A percentile compares a stretch with the other conserved stretches of the same genome.
phyloP scores from a whole-genome alignment of 2,329 filamentous ascomycete genomes.

The Trichoderma sp. region DNA sequence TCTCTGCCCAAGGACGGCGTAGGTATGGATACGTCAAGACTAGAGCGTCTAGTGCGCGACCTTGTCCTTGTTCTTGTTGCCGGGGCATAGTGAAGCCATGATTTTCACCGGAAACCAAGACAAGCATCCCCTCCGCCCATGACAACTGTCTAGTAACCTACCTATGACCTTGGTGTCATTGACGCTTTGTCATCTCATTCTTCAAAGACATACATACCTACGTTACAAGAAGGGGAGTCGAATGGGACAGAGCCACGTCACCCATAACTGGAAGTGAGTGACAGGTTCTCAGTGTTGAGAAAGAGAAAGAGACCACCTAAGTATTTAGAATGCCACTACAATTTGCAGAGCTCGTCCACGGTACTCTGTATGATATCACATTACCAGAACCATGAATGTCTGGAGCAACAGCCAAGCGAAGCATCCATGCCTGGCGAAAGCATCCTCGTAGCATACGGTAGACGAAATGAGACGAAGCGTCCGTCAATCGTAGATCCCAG shows the following conservation, averaged over 20 bases:
- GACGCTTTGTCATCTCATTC: background rate
- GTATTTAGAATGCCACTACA: background rate
- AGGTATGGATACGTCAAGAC: background rate
- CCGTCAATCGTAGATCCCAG: slow-evolving; percentile 25
- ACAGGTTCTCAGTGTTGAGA: background rate
- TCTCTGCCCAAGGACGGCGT: background rate
- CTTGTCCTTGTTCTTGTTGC: slow-evolving; percentile 12
- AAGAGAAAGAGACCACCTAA: background rate
- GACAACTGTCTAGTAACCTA: background rate
- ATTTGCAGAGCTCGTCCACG: too few species aligned
- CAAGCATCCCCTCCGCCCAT: background rate
- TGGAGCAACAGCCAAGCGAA: slow-evolving; percentile 13
- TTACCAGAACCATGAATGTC: slow-evolving; percentile 4
- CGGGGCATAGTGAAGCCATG: slow-evolving; percentile 10
- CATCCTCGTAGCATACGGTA: slow-evolving; percentile 7
- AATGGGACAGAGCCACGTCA: slow-evolving; percentile 17
- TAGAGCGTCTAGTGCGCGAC: slow-evolving; percentile 6
- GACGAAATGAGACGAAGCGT: slow-evolving; percentile 26
- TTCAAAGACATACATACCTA: background rate
- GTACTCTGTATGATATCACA: background rate
- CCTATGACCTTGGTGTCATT: background rate
- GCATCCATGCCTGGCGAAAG: slow-evolving; percentile 22
- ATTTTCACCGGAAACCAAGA: slow-evolving; percentile 23
- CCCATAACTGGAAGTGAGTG: background rate
- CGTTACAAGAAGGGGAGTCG: background rate